Evolutionary conservation across 768 basidiomycete species (phyloP).

Genomic region (Russula ochroleuca): DNA sequence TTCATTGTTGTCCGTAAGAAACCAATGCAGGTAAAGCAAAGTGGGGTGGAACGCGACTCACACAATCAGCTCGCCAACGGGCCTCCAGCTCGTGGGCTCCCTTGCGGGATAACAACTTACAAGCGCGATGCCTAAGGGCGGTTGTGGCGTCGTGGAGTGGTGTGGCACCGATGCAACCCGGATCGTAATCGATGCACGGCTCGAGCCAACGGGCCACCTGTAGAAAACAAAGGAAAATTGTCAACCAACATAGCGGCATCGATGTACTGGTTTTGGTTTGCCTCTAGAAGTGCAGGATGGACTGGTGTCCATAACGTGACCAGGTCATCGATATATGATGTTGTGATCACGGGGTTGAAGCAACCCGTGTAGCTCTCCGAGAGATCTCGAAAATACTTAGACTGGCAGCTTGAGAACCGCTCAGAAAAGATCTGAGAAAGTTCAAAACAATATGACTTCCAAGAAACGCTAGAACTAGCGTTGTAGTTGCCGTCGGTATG

Average conservation of each 20-base stretch:
- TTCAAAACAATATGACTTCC: slow-evolving; percentile 16
- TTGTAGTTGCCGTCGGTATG: neutral
- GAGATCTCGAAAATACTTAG: slow-evolving; percentile 5
- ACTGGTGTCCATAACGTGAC: neutral
- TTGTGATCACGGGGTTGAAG: slow-evolving; percentile 6
- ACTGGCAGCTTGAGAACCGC: neutral
- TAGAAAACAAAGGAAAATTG: no score
- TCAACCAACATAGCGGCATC: neutral
- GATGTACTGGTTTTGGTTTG: neutral
- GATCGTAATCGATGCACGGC: slow-evolving; percentile 19
- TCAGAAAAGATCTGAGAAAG: slow-evolving; percentile 9
- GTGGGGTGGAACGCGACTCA: neutral
- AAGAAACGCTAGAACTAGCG: neutral
- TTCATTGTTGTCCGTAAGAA: neutral
- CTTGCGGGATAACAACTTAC: neutral
- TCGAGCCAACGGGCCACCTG: slow-evolving; percentile 23
- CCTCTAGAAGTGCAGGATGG: slow-evolving; percentile 15
- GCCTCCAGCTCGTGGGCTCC: neutral
- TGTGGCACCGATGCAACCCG: slow-evolving; percentile 5
- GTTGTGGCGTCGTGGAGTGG: slow-evolving; percentile 19
- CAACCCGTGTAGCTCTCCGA: neutral
- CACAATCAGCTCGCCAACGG: neutral
- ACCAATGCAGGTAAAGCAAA: no score
- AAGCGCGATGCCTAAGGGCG: slow-evolving; percentile 6
- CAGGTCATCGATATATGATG: slow-evolving; percentile 14